Conservation (phyloP, 2,329 filamentous ascomycete genomes). For the Didymella pinodella region DNA sequence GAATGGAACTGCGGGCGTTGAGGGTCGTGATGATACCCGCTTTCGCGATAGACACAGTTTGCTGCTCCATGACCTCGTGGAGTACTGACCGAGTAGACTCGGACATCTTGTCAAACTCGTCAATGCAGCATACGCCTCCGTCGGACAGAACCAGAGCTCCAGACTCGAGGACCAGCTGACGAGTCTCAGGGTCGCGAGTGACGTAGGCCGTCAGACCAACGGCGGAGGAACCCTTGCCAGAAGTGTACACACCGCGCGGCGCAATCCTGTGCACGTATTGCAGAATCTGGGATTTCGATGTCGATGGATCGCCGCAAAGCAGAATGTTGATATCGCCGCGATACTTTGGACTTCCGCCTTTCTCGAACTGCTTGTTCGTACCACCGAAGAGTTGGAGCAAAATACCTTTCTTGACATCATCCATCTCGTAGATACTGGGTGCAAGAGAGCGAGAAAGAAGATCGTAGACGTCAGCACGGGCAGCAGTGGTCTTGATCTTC, state of each 20-base stretch:
- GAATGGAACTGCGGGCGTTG: conserved; percentile 92
- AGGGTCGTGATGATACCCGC: conserved; percentile 85
- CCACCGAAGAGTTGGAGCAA: conserved; percentile 95
- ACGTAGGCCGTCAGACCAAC: conserved; percentile 81
- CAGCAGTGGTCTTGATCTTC: conserved; percentile 82
- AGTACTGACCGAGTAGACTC: conserved; percentile 76
- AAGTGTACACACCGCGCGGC: conserved; percentile 82
- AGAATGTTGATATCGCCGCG: conserved; percentile 97
- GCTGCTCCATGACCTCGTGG: conserved; percentile 84
- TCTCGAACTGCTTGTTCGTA: conserved; percentile 97
- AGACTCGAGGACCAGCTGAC: conserved; percentile 76
- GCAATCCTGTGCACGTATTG: conserved; percentile 98
- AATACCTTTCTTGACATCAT: conserved; percentile 98
- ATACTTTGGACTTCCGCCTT: conserved; percentile 94
- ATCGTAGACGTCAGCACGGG: conserved; percentile 88
- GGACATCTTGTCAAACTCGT: conserved; percentile 83
- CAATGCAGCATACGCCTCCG: conserved; percentile 79
- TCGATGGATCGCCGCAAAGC: conserved; percentile 96
- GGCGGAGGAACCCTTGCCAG: conserved; percentile 77
- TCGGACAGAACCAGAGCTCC: conserved; percentile 77
- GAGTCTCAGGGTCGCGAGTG: conserved; percentile 76
- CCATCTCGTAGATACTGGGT: conserved; percentile 96
- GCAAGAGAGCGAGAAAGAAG: conserved; percentile 88
- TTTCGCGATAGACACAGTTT: conserved; percentile 80
- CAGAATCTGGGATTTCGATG: conserved; percentile 92